phyloP scores from a whole-genome alignment of 768 basidiomycete genomes.

The Termitomyces sp. region DNA sequence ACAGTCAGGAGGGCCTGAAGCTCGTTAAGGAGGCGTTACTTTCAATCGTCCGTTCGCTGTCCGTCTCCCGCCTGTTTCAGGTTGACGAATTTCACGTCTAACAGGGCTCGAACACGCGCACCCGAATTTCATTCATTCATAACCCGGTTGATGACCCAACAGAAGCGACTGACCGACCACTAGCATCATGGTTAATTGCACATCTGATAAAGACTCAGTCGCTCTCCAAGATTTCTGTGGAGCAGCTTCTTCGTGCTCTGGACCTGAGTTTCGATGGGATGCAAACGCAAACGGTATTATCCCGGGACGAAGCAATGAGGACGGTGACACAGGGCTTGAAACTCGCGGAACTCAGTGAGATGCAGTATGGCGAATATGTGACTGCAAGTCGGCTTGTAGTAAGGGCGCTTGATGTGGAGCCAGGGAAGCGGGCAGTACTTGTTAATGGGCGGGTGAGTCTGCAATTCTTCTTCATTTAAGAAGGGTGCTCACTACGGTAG shows the following conservation, averaged over 20 bases:
- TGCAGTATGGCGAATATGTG: constrained; percentile 37
- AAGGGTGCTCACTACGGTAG: background rate
- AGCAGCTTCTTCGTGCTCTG: constrained; percentile 34
- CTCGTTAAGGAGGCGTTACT: constrained; percentile 60
- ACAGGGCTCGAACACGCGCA: constrained; percentile 39
- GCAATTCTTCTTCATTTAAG: background rate
- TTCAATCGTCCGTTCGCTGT: constrained; percentile 48
- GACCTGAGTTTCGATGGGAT: constrained; percentile 16
- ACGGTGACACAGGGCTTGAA: constrained; percentile 29
- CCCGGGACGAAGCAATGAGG: constrained; percentile 23
- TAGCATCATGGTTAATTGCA: constrained; percentile 41
- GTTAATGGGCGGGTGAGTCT: constrained; percentile 6
- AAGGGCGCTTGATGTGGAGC: constrained; percentile 49
- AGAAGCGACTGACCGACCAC: constrained; percentile 15
- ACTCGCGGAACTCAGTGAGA: constrained; percentile 25
- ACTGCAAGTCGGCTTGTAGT: constrained; percentile 41
- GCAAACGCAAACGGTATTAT: constrained; percentile 30
- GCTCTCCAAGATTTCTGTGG: constrained; percentile 33
- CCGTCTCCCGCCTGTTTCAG: background rate
- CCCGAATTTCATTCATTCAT: constrained; percentile 75
- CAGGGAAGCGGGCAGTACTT: constrained; percentile 46
- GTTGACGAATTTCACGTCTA: background rate
- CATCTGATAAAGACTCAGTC: constrained; percentile 39
- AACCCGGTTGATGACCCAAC: constrained; percentile 39
- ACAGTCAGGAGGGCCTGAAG: constrained; percentile 50